phyloP scores from a whole-genome alignment of 352 stramenopile species.

The Albugo candida region DNA sequence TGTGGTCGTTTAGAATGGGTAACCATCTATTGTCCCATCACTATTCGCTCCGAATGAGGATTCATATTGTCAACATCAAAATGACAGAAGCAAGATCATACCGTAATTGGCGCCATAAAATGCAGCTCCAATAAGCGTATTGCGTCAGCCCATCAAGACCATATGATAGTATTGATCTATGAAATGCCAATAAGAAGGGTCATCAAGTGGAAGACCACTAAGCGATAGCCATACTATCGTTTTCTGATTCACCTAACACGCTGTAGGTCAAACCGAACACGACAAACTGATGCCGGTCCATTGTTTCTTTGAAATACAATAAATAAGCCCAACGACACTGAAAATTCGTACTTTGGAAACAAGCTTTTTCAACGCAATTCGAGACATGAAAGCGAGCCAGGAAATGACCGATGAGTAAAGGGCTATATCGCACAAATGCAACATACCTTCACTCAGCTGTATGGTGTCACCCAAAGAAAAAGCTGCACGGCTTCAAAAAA shows the following conservation, averaged over 20 bases:
- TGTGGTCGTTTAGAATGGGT: slow-evolving; percentile 52
- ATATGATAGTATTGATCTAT: slow-evolving; percentile 28
- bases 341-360: slow-evolving; percentile 18
- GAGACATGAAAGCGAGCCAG: slow-evolving; percentile 66
- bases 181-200: no score
- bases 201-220: no score
- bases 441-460: slow-evolving; percentile 32
- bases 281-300: slow-evolving; percentile 68
- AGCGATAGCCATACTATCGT: slow-evolving; percentile 21
- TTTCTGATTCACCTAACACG: slow-evolving; percentile 46
- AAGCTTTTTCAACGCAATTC: slow-evolving; percentile 52
- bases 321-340: neutral
- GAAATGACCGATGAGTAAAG: slow-evolving; percentile 76
- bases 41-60: slow-evolving; percentile 6
- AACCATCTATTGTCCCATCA: slow-evolving; percentile 63
- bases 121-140: slow-evolving; percentile 55
- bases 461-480: slow-evolving; percentile 17
- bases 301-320: slow-evolving; percentile 20
- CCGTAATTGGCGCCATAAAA: slow-evolving; percentile 77
- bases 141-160: slow-evolving; percentile 71
- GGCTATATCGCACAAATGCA: slow-evolving; percentile 10
- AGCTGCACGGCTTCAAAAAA: no score
- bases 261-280: slow-evolving; percentile 70
- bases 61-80: neutral
- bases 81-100: slow-evolving; percentile 3